Evolutionary conservation across 345 rosid genomes (phyloP).

Genomic region (Citrus inodora): DNA sequence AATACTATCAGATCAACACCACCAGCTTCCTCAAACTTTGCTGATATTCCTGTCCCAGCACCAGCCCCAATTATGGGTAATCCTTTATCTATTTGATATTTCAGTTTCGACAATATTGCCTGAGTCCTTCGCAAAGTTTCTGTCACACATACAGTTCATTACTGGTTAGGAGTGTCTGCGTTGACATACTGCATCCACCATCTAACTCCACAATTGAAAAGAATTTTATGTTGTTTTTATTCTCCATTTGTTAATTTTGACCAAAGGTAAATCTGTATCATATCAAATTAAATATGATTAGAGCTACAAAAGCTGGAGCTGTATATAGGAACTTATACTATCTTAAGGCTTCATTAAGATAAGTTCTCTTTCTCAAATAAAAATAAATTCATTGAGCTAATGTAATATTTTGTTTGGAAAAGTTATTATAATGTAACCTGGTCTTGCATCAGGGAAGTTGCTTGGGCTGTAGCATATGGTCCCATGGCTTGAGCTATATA

Average conservation of each 20-base stretch:
- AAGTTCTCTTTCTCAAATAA: neutral
- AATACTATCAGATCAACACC: slow-evolving; percentile 84
- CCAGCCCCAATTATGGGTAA: slow-evolving; percentile 93
- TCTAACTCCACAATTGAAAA: slow-evolving; percentile 4
- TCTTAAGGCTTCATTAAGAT: slow-evolving; percentile 5
- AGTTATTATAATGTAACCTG: slow-evolving; percentile 44
- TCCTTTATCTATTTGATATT: slow-evolving; percentile 64
- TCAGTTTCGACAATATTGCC: slow-evolving; percentile 57
- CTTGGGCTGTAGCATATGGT: slow-evolving; percentile 53
- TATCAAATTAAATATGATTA: neutral
- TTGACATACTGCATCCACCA: slow-evolving; percentile 13
- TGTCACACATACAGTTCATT: slow-evolving; percentile 28
- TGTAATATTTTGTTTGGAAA: neutral
- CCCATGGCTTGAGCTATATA: slow-evolving; percentile 29
- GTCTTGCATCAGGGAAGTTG: slow-evolving; percentile 76
- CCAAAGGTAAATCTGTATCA: neutral
- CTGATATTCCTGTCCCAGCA: slow-evolving; percentile 98
- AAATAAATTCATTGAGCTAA: neutral
- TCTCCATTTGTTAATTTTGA: neutral
- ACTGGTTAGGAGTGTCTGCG: slow-evolving; percentile 10
- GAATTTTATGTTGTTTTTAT: neutral
- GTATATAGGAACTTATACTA: neutral
- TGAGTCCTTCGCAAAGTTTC: slow-evolving; percentile 75
- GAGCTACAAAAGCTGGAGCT: neutral
- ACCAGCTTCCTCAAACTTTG: slow-evolving; percentile 98